These are phyloP conservation scores for Ilyonectria sp. DNA, from an alignment of 2,329 filamentous ascomycete genomes.

Conservation along the genomic window DNA sequence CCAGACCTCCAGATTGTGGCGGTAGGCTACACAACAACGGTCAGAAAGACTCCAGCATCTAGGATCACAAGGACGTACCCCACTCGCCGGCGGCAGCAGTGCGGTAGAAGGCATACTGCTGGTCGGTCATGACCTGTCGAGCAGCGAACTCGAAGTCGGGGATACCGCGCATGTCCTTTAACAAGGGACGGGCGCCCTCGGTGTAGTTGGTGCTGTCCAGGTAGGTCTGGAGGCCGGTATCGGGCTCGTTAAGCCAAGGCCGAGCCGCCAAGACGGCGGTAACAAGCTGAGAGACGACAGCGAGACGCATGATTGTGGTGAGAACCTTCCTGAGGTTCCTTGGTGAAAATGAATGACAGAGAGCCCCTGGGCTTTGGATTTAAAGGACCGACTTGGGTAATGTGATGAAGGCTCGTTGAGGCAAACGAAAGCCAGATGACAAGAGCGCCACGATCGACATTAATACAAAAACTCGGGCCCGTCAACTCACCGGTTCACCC, in stretches of 20 bases:
- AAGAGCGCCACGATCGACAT: background rate
- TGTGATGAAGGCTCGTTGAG: background rate
- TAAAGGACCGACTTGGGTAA: slow-evolving; percentile 2
- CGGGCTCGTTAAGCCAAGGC: slow-evolving; percentile 54
- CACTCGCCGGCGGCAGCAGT: slow-evolving; percentile 65
- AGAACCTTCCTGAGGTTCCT: slow-evolving; percentile 31
- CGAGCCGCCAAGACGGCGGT: slow-evolving; percentile 49
- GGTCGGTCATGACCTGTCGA: slow-evolving; percentile 57
- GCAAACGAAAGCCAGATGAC: background rate
- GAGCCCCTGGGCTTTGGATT: background rate
- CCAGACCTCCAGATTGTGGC: slow-evolving; percentile 67
- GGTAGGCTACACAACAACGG: slow-evolving; percentile 53
- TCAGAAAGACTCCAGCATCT: background rate
- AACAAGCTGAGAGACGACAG: slow-evolving; percentile 39
- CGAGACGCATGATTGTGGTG: slow-evolving; percentile 36
- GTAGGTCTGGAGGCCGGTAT: slow-evolving; percentile 52
- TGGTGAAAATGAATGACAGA: slow-evolving; percentile 1
- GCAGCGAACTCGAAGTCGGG: slow-evolving; percentile 67
- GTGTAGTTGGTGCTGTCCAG: slow-evolving; percentile 50
- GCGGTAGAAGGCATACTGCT: slow-evolving; percentile 65
- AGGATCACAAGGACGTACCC: slow-evolving; percentile 39
- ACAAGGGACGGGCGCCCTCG: slow-evolving; percentile 53
- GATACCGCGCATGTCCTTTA: slow-evolving; percentile 60
- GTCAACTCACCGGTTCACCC: background rate
- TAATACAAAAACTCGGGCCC: slow-evolving; percentile 15